A percentile compares a stretch with the other conserved stretches of the same genome.
These are phyloP conservation scores for Knoxdaviesia proteae DNA, from an alignment of 2,329 filamentous ascomycete species.

Conservation along the genomic window DNA sequence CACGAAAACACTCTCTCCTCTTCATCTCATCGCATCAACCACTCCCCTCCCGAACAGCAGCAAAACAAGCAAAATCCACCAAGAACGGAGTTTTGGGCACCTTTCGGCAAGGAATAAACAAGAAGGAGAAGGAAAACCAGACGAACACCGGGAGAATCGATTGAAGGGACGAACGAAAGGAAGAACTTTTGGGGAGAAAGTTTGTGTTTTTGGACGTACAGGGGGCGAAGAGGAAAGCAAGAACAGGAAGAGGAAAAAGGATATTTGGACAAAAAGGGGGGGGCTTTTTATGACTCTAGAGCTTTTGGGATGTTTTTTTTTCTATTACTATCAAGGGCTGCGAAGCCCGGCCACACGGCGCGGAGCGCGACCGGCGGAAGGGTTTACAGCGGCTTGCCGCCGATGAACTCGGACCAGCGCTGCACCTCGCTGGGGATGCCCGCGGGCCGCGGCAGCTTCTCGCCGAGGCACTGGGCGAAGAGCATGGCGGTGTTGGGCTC, in stretches of 20 bases:
- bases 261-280: background rate
- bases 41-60: no score
- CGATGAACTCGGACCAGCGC: slow-evolving; percentile 90
- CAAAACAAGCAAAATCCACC: no score
- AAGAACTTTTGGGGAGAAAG: no score
- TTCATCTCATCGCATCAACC: background rate
- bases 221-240: background rate
- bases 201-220: background rate
- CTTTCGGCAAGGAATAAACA: background rate
- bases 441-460: slow-evolving; percentile 76
- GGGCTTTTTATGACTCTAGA: background rate
- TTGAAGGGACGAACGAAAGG: background rate
- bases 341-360: no score
- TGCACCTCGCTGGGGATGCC: slow-evolving; percentile 82
- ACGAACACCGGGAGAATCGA: background rate
- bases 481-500: slow-evolving; percentile 93
- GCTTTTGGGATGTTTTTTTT: background rate
- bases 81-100: no score
- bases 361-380: background rate
- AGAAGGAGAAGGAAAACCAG: background rate
- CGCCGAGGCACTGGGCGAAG: slow-evolving; percentile 91
- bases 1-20: background rate
- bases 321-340: background rate
- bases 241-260: background rate
- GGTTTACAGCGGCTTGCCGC: slow-evolving; percentile 55